Evolutionary conservation across 495 filamentous ascomycete species (phyloP), one percentile per base, ranked within the genome.

Genomic region (Talaromyces stipitatus): DNA sequence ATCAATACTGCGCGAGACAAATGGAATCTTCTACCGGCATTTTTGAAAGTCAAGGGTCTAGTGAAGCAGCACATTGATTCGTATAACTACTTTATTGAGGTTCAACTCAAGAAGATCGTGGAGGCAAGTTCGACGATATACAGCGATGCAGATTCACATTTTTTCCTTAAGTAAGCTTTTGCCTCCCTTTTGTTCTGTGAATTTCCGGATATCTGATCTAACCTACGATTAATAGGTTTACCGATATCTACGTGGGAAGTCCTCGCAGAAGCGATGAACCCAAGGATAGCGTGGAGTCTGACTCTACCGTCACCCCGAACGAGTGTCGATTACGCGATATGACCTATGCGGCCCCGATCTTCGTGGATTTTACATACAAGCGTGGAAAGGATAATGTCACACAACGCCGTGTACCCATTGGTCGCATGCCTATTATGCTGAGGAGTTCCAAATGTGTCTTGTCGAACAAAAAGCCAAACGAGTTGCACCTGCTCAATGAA

Each of bases 21-120:
- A 78, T 97, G 90, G 85, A 97, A 97, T 66, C 75, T 99, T 23
- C 75, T 99, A 16, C 95, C 94, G 0, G 92, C 94, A 3, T 99
- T 97, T 66, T 77, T 99, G 50, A 96, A 96, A 67, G 91, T 96
- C 63, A 99, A 99, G 70, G 94, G 91, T 33, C 72, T 96, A 56
- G 90, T 96, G 47, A 96, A 96, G 72, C 91, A 96, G 70, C 94
- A 99, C 70, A 92, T 97, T 70, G 95, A 99, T 73, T 97, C 94
- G 28, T 99, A 89, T 80, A 95, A 99, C 72, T 95, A 89, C 70
- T 96, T 99, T 62, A 85, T 97, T 54, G 89, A 97, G 56, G 85
- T 92, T 18, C 91, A 96, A 65, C 80, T 99, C 69, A 95, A 96
- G 71, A 89, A 97, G 62, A 97, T 99, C 55, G 86, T 99, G 56